phyloP scores from a whole-genome alignment of 352 stramenopile genomes.

The Thraustotheca clavata region DNA sequence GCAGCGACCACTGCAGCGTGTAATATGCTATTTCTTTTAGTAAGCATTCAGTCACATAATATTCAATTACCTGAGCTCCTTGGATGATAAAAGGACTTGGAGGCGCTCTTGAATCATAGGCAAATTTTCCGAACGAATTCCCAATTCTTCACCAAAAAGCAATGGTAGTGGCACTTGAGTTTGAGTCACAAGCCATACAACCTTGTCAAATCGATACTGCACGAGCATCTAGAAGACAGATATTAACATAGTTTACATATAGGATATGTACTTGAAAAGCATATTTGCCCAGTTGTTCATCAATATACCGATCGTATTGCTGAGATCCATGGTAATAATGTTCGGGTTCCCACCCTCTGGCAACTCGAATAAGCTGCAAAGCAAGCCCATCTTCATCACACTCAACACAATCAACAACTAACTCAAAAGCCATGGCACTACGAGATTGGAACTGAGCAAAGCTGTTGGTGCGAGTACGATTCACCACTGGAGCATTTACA shows the following conservation, averaged over 20 bases:
- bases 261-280: conserved; percentile 15
- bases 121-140: not conserved
- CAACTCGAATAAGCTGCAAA: conserved; percentile 69
- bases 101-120: conserved; percentile 10
- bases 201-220: conserved; percentile 21
- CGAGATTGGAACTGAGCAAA: conserved; percentile 28
- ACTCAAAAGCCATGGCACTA: conserved; percentile 46
- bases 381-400: conserved; percentile 66
- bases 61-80: not conserved
- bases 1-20: conserved; percentile 6
- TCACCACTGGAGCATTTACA: not conserved
- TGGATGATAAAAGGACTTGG: not conserved
- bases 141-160: conserved; percentile 11
- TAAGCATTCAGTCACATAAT: not conserved
- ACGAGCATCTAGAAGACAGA: conserved; percentile 9
- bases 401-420: conserved; percentile 62
- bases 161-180: not conserved
- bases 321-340: not conserved
- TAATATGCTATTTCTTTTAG: not conserved
- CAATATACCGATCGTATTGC: conserved; percentile 31
- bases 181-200: conserved; percentile 17
- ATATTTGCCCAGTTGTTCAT: conserved; percentile 44
- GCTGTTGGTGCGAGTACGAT: conserved; percentile 10
- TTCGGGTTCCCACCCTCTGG: conserved; percentile 61
- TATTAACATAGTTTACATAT: not conserved